phyloP scores from a whole-genome alignment of 176 grass and related monocot genomes.

The Melocanna baccifera region DNA sequence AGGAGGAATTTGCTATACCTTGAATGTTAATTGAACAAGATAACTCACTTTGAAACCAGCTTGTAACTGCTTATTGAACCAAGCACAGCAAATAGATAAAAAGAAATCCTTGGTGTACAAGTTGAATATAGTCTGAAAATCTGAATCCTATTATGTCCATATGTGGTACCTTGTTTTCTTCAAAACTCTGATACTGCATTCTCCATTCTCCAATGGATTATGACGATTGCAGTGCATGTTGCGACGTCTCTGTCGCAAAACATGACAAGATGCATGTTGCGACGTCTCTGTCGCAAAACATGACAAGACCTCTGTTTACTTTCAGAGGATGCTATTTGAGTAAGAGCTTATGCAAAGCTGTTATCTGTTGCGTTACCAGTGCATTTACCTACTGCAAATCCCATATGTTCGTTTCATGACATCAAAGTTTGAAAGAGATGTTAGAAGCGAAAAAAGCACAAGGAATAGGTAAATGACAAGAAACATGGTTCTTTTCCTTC shows the following conservation, averaged over 20 bases:
- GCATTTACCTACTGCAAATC: neutral
- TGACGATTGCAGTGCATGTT: neutral
- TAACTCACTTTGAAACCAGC: no score
- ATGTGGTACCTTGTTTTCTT: neutral
- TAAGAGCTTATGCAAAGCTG: neutral
- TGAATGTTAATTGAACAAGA: no score
- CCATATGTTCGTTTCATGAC: neutral
- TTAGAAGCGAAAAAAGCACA: neutral
- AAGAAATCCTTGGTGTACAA: neutral
- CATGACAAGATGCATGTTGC: neutral
- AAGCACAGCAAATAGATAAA: no score
- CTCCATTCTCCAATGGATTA: neutral
- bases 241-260: neutral
- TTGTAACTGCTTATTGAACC: no score
- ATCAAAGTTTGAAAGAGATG: neutral
- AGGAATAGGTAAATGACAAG: neutral
- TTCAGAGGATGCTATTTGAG: constrained; percentile 14
- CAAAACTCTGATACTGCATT: neutral
- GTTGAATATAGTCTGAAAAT: neutral
- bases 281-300: neutral
- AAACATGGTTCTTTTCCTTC: neutral
- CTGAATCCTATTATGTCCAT: neutral
- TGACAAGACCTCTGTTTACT: neutral
- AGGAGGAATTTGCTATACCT: no score
- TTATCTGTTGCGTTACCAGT: neutral